These are phyloP conservation scores for Adenanthera pavonina DNA, from an alignment of 306 rosid genomes.

Conservation along the genomic window DNA sequence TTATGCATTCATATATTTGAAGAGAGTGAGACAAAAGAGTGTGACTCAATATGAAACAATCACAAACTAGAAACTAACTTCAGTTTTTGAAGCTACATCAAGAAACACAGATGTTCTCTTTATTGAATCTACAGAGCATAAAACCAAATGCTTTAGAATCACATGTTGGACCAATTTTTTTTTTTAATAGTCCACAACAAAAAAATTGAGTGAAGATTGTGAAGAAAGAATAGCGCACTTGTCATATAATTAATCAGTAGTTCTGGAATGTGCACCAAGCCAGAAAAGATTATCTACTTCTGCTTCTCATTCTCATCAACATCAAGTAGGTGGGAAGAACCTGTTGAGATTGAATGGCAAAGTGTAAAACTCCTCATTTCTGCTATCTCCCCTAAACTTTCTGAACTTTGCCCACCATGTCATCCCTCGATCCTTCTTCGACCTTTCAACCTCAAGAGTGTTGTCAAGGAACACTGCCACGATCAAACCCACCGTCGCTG, in stretches of 20 bases:
- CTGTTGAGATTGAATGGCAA: constrained; percentile 96
- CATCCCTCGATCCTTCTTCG: constrained; percentile 95
- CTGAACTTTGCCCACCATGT: constrained; percentile 97
- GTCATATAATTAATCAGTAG: background rate
- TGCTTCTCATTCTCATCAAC: background rate
- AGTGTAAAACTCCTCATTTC: constrained; percentile 91
- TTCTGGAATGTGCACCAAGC: background rate
- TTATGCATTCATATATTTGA: background rate
- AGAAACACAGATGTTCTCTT: background rate
- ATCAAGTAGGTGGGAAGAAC: constrained; percentile 77
- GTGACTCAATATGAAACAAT: background rate
- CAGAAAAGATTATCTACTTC: background rate
- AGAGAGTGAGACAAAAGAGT: background rate
- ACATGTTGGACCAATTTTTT: background rate
- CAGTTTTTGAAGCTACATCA: background rate
- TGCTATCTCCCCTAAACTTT: constrained; percentile 74
- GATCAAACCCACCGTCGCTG: constrained; percentile 80
- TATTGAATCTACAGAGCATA: background rate
- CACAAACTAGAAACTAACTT: background rate
- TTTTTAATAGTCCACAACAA: background rate
- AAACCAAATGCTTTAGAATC: background rate
- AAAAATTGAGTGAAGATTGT: background rate
- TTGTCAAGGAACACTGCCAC: constrained; percentile 87
- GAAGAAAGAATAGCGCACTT: background rate
- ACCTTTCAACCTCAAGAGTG: constrained; percentile 83